These are phyloP conservation scores for Talaromyces funiculosus DNA, from an alignment of 2,329 filamentous ascomycete genomes.

Conservation along the genomic window DNA sequence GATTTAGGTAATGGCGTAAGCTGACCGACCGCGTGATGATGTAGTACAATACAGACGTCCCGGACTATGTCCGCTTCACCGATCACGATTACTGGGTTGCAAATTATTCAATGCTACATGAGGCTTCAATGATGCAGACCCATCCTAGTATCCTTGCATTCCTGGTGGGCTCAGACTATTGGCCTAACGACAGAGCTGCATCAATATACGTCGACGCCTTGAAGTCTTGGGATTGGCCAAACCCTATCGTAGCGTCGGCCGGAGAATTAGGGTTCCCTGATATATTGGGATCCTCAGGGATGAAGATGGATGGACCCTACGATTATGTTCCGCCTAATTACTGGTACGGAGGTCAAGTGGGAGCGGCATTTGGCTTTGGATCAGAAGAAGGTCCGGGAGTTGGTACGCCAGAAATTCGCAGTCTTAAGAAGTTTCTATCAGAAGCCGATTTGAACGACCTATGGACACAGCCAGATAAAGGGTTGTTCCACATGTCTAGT, in stretches of 20 bases:
- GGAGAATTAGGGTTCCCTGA: slow-evolving; percentile 50
- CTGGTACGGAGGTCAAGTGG: slow-evolving; percentile 52
- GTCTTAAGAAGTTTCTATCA: slow-evolving; percentile 51
- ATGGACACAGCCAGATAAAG: slow-evolving; percentile 51
- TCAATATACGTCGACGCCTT: slow-evolving; percentile 50
- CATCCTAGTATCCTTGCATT: slow-evolving; percentile 57
- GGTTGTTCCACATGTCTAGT: slow-evolving; percentile 57
- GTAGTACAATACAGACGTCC: slow-evolving; percentile 52
- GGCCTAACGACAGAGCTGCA: slow-evolving; percentile 55
- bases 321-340: slow-evolving; percentile 63
- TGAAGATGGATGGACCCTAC: slow-evolving; percentile 64
- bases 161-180: slow-evolving; percentile 58
- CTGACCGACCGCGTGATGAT: slow-evolving; percentile 3
- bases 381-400: slow-evolving; percentile 59
- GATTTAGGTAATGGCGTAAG: too few species aligned
- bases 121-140: slow-evolving; percentile 54
- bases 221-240: slow-evolving; percentile 49
- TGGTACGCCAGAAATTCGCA: slow-evolving; percentile 54
- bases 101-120: slow-evolving; percentile 53
- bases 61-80: slow-evolving; percentile 42
- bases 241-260: slow-evolving; percentile 54
- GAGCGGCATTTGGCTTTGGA: slow-evolving; percentile 59
- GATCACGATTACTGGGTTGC: slow-evolving; percentile 53
- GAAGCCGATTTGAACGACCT: slow-evolving; percentile 49
- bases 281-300: slow-evolving; percentile 50